phyloP scores from a whole-genome alignment of 2,329 filamentous ascomycete species.

The Penicillium sp. region DNA sequence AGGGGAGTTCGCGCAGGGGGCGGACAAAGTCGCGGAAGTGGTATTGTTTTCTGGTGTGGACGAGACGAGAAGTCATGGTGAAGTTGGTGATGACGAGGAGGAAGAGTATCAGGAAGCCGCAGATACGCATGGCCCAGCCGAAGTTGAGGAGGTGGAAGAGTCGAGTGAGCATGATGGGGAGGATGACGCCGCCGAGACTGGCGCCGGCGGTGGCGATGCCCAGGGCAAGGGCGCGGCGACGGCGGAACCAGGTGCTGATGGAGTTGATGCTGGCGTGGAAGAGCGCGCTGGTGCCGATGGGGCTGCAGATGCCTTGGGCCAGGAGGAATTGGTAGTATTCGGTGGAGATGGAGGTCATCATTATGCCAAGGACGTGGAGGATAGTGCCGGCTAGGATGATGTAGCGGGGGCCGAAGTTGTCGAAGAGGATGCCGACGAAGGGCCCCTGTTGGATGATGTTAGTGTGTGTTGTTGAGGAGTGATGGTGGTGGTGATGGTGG shows the following conservation, averaged over 20 bases:
- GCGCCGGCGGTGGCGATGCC: slow-evolving; percentile 49
- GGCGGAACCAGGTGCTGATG: slow-evolving; percentile 46
- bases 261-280: slow-evolving; percentile 39
- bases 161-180: slow-evolving; percentile 53
- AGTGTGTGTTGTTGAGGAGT: not conserved
- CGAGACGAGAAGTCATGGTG: no score
- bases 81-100: no score
- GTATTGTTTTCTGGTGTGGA: no score
- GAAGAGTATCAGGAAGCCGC: slow-evolving; percentile 51
- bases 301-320: slow-evolving; percentile 47
- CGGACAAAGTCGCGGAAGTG: no score
- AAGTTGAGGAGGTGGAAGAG: slow-evolving; percentile 47
- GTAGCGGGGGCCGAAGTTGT: slow-evolving; percentile 53
- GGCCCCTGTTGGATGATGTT: slow-evolving; percentile 39
- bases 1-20: no score
- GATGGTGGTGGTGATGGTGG: no score
- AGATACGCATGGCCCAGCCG: slow-evolving; percentile 50
- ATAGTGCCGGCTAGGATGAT: slow-evolving; percentile 45
- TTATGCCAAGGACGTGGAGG: slow-evolving; percentile 50
- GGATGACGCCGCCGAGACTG: slow-evolving; percentile 51
- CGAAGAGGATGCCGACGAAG: slow-evolving; percentile 54
- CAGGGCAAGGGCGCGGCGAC: slow-evolving; percentile 45
- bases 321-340: slow-evolving; percentile 54
- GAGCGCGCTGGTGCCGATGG: slow-evolving; percentile 44
- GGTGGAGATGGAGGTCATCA: no score